phyloP scores from a whole-genome alignment of 345 rosid genomes.

The Camelina laxa region DNA sequence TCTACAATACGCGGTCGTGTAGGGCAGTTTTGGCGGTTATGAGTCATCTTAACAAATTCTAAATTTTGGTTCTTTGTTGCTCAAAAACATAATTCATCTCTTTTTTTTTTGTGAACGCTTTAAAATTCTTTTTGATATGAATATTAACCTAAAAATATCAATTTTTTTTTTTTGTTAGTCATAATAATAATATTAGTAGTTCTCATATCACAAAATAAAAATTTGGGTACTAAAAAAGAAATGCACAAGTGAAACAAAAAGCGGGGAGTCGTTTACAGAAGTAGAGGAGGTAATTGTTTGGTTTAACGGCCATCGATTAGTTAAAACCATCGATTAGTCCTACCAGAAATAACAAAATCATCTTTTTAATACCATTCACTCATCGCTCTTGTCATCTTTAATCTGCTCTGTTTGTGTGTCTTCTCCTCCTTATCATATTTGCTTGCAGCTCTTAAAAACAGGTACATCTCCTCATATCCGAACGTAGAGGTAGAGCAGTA shows the following conservation, averaged over 20 bases:
- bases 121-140: constrained; percentile 5
- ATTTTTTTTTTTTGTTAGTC: not conserved
- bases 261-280: constrained; percentile 23
- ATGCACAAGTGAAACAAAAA: constrained; percentile 23
- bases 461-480: not conserved
- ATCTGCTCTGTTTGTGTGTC: constrained; percentile 1
- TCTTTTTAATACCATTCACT: not conserved
- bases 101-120: not conserved
- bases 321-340: constrained; percentile 28
- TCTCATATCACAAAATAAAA: not conserved
- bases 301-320: constrained; percentile 23
- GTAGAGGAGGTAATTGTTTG: constrained; percentile 24
- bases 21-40: constrained; percentile 29
- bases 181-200: not conserved
- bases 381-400: constrained; percentile 5
- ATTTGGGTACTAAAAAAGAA: no score
- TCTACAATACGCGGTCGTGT: not conserved
- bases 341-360: constrained; percentile 33
- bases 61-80: not conserved
- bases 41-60: constrained; percentile 8
- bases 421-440: not conserved
- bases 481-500: not conserved
- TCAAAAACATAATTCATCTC: not conserved
- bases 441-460: constrained; percentile 2
- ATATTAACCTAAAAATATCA: not conserved